Percentiles rank a stretch among this genome's conserved stretches.
These are phyloP conservation scores for Stephanodiscus minutulus DNA, from an alignment of 108 stramenopile species.

Conservation along the genomic window DNA sequence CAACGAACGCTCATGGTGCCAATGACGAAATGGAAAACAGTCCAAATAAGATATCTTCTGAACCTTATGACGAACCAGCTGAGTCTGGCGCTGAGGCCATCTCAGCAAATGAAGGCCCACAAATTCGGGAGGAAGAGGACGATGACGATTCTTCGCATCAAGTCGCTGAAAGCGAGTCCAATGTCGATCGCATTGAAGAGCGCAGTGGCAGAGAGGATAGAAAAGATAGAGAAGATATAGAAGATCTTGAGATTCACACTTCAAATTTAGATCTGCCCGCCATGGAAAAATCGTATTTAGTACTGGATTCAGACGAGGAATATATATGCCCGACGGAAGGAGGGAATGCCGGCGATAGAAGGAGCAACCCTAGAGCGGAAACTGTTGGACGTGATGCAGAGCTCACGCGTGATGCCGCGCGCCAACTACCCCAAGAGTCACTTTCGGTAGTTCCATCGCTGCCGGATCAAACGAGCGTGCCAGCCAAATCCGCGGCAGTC, in stretches of 20 bases:
- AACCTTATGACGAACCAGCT: not conserved
- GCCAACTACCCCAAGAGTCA: not conserved
- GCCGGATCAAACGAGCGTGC: not conserved
- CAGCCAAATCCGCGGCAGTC: slow-evolving; percentile 2
- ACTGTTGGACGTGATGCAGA: not conserved
- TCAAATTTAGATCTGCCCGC: not conserved
- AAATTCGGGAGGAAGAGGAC: not conserved
- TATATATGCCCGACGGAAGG: not conserved
- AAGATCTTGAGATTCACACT: not conserved
- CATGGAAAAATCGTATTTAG: not conserved
- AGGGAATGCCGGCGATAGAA: not conserved
- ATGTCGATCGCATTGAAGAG: not conserved
- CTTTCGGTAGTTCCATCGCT: not conserved
- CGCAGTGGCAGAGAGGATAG: not conserved
- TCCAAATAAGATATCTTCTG: not conserved
- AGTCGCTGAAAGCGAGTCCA: not conserved
- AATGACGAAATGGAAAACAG: not conserved
- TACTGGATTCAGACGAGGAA: slow-evolving; percentile 10
- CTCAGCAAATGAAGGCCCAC: not conserved
- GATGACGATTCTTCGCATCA: not conserved
- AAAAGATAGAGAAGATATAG: not conserved
- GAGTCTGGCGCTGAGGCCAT: not conserved
- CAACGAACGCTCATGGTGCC: not conserved
- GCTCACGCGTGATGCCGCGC: not conserved
- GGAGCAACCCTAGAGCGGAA: not conserved